Conservation (phyloP, 371 early-diverging fungal species). For the Entomophthora muscae region DNA sequence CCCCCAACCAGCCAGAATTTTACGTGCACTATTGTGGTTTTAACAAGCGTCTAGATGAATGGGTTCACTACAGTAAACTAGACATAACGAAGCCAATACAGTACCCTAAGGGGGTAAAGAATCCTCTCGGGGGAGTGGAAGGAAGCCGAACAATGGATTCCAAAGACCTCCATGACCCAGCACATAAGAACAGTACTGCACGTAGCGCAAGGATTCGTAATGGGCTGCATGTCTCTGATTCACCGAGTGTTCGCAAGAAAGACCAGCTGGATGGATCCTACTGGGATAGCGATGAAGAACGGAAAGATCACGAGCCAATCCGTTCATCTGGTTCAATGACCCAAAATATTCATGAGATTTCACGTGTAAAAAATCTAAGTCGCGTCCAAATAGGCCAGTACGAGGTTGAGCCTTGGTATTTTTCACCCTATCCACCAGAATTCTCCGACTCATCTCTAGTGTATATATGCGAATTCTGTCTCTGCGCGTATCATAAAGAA, state of each 20-base stretch:
- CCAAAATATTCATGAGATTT: constrained; percentile 75
- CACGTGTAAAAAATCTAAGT: constrained; percentile 85
- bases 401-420: constrained; percentile 95
- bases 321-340: constrained; percentile 89
- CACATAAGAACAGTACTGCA: background rate
- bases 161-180: constrained; percentile 13
- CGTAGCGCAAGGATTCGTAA: background rate
- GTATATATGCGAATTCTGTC: constrained; percentile 88
- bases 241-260: constrained; percentile 8
- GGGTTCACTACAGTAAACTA: constrained; percentile 66
- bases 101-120: constrained; percentile 52
- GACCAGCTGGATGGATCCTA: constrained; percentile 15
- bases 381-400: constrained; percentile 86
- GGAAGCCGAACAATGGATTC: constrained; percentile 12
- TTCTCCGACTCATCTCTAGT: constrained; percentile 52
- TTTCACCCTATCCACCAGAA: constrained; percentile 85
- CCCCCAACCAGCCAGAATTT: constrained; percentile 32
- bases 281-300: constrained; percentile 20
- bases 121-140: constrained; percentile 13
- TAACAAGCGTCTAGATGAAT: constrained; percentile 98
- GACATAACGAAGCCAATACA: constrained; percentile 54
- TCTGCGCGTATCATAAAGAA: constrained; percentile 54
- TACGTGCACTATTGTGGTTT: constrained; percentile 98
- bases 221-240: background rate
- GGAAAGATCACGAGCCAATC: constrained; percentile 81